Conservation (phyloP, 371 early-diverging fungal species). For the Mortierella sp. region DNA sequence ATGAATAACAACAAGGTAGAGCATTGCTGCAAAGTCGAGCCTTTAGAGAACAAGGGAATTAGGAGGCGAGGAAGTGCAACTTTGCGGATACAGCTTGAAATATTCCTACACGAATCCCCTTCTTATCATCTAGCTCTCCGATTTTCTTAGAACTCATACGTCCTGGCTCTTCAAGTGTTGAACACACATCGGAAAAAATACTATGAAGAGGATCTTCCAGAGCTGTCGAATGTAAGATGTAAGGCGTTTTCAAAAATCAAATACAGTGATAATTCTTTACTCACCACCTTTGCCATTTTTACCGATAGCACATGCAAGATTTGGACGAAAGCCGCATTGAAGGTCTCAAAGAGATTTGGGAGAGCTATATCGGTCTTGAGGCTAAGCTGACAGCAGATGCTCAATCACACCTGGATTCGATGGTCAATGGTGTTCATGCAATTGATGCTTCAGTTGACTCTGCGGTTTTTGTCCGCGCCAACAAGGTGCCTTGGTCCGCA, state of each 20-base stretch:
- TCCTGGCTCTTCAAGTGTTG: conserved; percentile 69
- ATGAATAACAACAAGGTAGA: conserved; percentile 84
- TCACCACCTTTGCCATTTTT: neutral
- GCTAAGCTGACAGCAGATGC: conserved; percentile 56
- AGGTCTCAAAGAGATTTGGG: conserved; percentile 62
- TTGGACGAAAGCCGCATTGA: conserved; percentile 67
- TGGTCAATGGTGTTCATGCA: conserved; percentile 52
- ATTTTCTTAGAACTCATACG: conserved; percentile 69
- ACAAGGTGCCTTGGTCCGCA: conserved; percentile 54
- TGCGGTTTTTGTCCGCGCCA: conserved; percentile 60
- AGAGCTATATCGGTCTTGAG: conserved; percentile 64
- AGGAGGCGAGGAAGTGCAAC: too few relatives aligned
- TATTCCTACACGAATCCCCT: neutral
- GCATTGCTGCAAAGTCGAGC: neutral
- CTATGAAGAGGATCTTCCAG: conserved; percentile 71
- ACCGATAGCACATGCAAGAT: conserved; percentile 71
- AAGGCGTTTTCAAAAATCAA: neutral
- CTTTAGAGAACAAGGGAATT: too few relatives aligned
- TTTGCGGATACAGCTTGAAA: too few relatives aligned
- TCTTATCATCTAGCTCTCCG: neutral
- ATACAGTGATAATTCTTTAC: neutral
- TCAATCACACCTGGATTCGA: conserved; percentile 59
- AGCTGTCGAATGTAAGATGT: conserved; percentile 68
- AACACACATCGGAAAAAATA: conserved; percentile 74
- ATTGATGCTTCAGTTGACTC: conserved; percentile 68